A percentile compares a stretch with the other conserved stretches of the same genome.
These are phyloP conservation scores for Starmerella stigmatis DNA, from an alignment of 805 yeast genomes.

Conservation along the genomic window DNA sequence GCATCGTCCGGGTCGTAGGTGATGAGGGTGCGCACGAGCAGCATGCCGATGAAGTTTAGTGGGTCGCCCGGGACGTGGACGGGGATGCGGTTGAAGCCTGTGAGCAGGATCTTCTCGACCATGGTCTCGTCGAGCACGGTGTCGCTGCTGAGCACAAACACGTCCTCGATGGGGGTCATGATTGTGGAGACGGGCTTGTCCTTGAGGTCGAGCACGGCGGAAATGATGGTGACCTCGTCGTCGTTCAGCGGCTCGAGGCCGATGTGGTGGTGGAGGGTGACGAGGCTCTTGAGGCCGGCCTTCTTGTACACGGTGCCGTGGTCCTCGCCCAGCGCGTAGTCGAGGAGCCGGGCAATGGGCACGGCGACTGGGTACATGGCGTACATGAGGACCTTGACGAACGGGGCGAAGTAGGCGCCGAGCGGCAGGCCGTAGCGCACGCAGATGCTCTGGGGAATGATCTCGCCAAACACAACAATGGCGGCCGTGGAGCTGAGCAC, in stretches of 20 bases:
- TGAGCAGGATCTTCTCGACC: slow-evolving; percentile 81
- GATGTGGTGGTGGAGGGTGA: slow-evolving; percentile 85
- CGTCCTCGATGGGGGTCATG: slow-evolving; percentile 91
- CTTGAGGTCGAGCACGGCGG: slow-evolving; percentile 86
- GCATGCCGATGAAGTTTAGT: slow-evolving; percentile 85
- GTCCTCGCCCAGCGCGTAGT: slow-evolving; percentile 79
- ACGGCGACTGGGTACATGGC: slow-evolving; percentile 84
- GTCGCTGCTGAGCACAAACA: slow-evolving; percentile 78
- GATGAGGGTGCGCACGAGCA: slow-evolving; percentile 79
- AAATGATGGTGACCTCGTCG: slow-evolving; percentile 92
- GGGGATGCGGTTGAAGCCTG: slow-evolving; percentile 93
- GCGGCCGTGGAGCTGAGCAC: slow-evolving; percentile 86
- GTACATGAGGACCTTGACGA: slow-evolving; percentile 77
- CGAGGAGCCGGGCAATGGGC: slow-evolving; percentile 75
- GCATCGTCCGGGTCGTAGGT: slow-evolving; percentile 96
- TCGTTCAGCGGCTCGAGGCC: slow-evolving; percentile 87
- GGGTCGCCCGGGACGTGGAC: slow-evolving; percentile 86
- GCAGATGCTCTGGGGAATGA: slow-evolving; percentile 87
- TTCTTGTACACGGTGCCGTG: slow-evolving; percentile 92
- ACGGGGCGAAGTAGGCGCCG: slow-evolving; percentile 85
- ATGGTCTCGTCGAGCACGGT: slow-evolving; percentile 68
- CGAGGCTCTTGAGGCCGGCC: slow-evolving; percentile 85
- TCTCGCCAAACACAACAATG: slow-evolving; percentile 90
- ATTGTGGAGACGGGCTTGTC: slow-evolving; percentile 77
- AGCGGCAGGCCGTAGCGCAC: slow-evolving; percentile 87